Conservation (phyloP, 257 asterid genomes). For the Echium plantagineum region DNA sequence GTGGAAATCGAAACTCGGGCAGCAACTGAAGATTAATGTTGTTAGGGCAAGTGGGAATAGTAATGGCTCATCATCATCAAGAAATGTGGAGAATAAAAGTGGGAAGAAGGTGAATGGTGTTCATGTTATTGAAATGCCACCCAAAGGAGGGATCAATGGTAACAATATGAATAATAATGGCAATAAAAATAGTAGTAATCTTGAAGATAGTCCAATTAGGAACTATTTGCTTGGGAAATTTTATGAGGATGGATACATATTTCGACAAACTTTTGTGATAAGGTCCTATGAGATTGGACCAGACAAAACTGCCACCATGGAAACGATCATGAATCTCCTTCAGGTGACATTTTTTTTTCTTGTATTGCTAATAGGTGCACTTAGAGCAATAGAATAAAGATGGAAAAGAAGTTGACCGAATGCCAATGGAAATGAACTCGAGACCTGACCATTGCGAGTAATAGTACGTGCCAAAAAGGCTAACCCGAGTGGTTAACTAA, state of each 20-base stretch:
- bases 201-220: constrained; percentile 15
- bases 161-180: background rate
- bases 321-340: constrained; percentile 81
- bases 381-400: no score
- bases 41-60: constrained; percentile 6
- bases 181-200: constrained; percentile 5
- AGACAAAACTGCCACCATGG: constrained; percentile 86
- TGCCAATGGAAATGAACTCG: no score
- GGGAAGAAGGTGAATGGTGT: constrained; percentile 63
- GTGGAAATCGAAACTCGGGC: background rate
- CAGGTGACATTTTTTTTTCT: constrained; percentile 30
- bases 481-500: no score
- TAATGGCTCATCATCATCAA: background rate
- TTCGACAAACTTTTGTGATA: constrained; percentile 57
- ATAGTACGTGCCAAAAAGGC: no score
- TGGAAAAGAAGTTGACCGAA: no score
- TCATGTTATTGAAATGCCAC: constrained; percentile 19
- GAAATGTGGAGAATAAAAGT: constrained; percentile 24
- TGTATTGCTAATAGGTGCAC: no score
- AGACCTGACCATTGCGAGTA: no score
- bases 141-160: constrained; percentile 10
- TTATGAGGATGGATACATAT: constrained; percentile 46
- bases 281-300: constrained; percentile 96
- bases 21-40: constrained; percentile 11
- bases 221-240: constrained; percentile 49